A percentile compares a stretch with the other conserved stretches of the same genome.
These are phyloP conservation scores for Staphylotrichum longicolle DNA, from an alignment of 495 filamentous ascomycete species.

Conservation along the genomic window DNA sequence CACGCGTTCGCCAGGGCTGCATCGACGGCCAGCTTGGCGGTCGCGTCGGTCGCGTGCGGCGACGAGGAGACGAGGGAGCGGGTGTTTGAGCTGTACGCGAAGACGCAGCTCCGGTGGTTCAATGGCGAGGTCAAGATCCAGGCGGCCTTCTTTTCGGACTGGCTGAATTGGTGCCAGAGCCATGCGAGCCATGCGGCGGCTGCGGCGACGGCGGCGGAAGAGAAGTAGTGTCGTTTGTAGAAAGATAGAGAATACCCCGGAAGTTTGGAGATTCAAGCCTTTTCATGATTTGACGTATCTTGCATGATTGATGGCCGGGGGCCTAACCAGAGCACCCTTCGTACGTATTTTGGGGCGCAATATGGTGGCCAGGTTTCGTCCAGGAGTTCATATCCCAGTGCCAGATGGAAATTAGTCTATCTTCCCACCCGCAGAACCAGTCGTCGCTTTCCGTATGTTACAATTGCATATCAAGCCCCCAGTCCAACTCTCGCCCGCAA, in stretches of 20 bases:
- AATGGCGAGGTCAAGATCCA: slow-evolving; percentile 48
- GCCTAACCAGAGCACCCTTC: too few relatives aligned
- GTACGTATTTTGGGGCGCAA: background rate
- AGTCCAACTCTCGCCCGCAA: background rate
- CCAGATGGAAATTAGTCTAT: slow-evolving; percentile 18
- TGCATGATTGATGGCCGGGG: too few relatives aligned
- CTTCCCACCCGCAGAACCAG: slow-evolving; percentile 5
- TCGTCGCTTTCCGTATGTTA: slow-evolving; percentile 15
- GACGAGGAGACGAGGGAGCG: slow-evolving; percentile 34
- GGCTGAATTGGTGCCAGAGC: slow-evolving; percentile 58
- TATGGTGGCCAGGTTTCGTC: slow-evolving; percentile 2
- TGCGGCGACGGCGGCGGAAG: slow-evolving; percentile 10
- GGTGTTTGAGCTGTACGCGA: slow-evolving; percentile 41
- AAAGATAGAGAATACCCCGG: slow-evolving; percentile 3
- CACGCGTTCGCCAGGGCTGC: slow-evolving; percentile 51
- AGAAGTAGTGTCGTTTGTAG: slow-evolving; percentile 13
- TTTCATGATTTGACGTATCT: background rate
- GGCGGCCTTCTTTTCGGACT: slow-evolving; percentile 50
- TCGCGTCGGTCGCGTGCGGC: slow-evolving; percentile 44
- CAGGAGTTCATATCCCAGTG: slow-evolving; percentile 5
- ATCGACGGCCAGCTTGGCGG: slow-evolving; percentile 48
- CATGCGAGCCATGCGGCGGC: slow-evolving; percentile 35
- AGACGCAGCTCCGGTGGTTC: slow-evolving; percentile 46
- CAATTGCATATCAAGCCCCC: background rate
- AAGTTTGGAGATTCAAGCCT: background rate